Base-by-base conservation (phyloP, 192 early-diverging fungal genomes). In the Gonapodya prolifera region DNA sequence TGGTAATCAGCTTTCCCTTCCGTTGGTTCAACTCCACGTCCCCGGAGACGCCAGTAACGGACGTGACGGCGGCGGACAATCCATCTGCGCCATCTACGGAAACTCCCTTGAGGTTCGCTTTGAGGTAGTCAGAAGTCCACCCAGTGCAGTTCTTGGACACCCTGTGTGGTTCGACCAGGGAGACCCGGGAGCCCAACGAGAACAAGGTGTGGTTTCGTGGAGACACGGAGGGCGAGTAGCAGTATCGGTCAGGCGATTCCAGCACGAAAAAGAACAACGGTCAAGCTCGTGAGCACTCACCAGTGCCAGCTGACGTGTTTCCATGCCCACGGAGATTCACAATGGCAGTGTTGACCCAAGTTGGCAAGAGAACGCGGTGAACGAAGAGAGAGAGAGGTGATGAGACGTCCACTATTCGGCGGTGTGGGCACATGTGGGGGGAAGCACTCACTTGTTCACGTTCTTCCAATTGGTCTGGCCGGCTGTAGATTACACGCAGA, bases 11-110 rank as follows among this genome's bases (percentile, higher is more conserved):
- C 82, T 94, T 94, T 34, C 96, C 95, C 83, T 99, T 99, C 79
- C 97, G 89, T 84, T 96, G 93, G 85, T 95, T 97, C 78, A 99
- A 84, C 70, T 97, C 94, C 2, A 89, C 92, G 83, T 99, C 97
- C 34, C 97, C 97, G 1, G 80, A 86, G 31, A 95, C 88, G 0
- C 87, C 85, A 75, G 83, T 80, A 28, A 97, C 84, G 30, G 89
- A 85, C 34, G 84, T 83, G 17, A 90, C 89, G 31, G 83, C 80
- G 17, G 90, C 87, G 18, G 80, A 86, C 31, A 23, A 16, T 61
- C 86, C 81, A 18, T 89, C 92, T 30, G 86, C 86, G 31, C 86
- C 81, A 34, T 87, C 86, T 1, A 82, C 86, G 17, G 83, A 69
- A 18, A 91, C 75, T 70, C 86, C 87, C 30, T 79, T 82, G 34